Evolutionary conservation across 306 rosid genomes (phyloP), one percentile per base, ranked within the genome.

Genomic region (Glycyrrhiza uralensis): DNA sequence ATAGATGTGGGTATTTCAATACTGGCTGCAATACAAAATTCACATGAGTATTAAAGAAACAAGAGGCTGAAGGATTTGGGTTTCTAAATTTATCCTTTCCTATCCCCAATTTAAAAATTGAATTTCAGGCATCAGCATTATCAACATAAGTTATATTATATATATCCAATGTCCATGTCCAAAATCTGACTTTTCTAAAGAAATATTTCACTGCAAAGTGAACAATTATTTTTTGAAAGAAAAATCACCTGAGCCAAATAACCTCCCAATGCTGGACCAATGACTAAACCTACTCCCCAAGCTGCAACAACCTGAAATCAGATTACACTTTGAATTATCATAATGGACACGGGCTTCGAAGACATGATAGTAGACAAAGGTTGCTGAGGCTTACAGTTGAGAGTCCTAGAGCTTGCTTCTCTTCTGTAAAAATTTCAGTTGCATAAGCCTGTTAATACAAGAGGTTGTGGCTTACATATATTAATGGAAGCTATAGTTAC

Each of bases 381-480:
- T 4, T 33, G 60, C 18, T 11, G 52, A 75, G 52, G 56, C 96
- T 77, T 64, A 90, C 98, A 24, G 96, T 69, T 33, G 98, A 90
- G 76, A 93, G 47, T 55, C 93, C 96, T 60, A 93, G 14, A 38
- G 96, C 85, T 75, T 93, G 96, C 57, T 93, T 66, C 72, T 93
- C 98, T 13, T 85, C 89, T 42, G 80, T 77, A 26, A 90, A 77
- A 45, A 87, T 69, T 78, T 93, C 96, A 55, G 75, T 72, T 33
- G 91, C 84, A 79, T 88, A 93, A 45, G 98, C 98, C 98, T 93
- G 80, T 58, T 26, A 35, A 60, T 47, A 41, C 47, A 41, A 41
- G 18, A 41, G 47, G 17, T 41, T 41, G 47, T 41, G n/a, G n/a
- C n/a, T n/a, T n/a, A n/a, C n/a, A n/a, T n/a, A n/a, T n/a, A n/a